Conservation (phyloP, 257 asterid species). For the Lycium ferocissimum region DNA sequence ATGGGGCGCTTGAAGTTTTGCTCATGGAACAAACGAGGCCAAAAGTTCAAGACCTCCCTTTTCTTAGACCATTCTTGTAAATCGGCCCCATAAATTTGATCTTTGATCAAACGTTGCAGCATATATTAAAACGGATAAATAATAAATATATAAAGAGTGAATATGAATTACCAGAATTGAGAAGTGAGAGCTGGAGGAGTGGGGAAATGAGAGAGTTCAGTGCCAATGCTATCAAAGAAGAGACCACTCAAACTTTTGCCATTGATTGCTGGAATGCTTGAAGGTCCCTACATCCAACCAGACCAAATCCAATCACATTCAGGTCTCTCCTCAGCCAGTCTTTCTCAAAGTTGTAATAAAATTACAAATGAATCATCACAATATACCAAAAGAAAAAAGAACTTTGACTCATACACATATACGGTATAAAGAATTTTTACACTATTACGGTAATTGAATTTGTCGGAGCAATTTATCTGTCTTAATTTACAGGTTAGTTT, state of each 20-base stretch:
- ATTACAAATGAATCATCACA: too few relatives aligned
- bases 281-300: slow-evolving; percentile 94
- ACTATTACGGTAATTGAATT: background rate
- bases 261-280: slow-evolving; percentile 74
- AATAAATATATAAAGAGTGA: too few relatives aligned
- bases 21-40: too few relatives aligned
- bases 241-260: slow-evolving; percentile 87
- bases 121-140: too few relatives aligned
- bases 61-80: too few relatives aligned
- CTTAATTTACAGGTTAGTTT: too few relatives aligned
- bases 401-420: background rate
- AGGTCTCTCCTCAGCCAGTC: slow-evolving; percentile 83
- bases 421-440: background rate
- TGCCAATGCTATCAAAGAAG: slow-evolving; percentile 83
- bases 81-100: too few relatives aligned
- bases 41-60: too few relatives aligned
- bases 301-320: slow-evolving; percentile 88
- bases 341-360: slow-evolving; percentile 59
- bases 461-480: background rate
- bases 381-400: background rate
- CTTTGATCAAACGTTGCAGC: too few relatives aligned
- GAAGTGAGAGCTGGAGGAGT: slow-evolving; percentile 78
- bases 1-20: too few relatives aligned
- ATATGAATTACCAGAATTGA: slow-evolving; percentile 61
- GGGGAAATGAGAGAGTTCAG: slow-evolving; percentile 86